Evolutionary conservation across 2,329 filamentous ascomycete species (phyloP), one percentile per base, ranked within the genome.

Genomic region (Aspergillus arachidicola): DNA sequence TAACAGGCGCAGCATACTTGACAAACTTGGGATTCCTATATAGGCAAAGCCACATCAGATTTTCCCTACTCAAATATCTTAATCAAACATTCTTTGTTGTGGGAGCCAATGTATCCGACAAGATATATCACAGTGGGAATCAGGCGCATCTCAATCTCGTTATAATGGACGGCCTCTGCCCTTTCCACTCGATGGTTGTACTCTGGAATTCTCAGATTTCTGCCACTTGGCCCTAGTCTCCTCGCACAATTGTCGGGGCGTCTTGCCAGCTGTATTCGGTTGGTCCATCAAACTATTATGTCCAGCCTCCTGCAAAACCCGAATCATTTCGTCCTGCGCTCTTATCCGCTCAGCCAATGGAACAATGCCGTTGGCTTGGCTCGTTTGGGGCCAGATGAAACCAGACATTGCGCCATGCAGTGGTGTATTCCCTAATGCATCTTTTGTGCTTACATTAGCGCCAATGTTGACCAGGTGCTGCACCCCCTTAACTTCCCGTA

Each of bases 401-500:
- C 38, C 64, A 23, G 48, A 63, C 4, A 61, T 64, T 38, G 64
- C 69, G 63, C 64, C 62, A 64, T 73, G 70, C 21, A 72, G 55
- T 1, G 64, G 66, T 45, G 68, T 71, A 30, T 73, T 67, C n/a
- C 68, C 68, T 26, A 64, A 50, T 26, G 57, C 55, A 61, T 69
- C 66, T 50, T 34, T 60, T 19, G 61, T 56, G 16, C 51, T 38
- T 54, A 73, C 45, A 68, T 69, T 62, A 46, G 69, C 66, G 3
- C 67, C 66, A 23, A 41, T 53, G 43, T 45, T 57, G 58, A 72
- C 51, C 3, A 72, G 62, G 63, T 64, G 60, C 43, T 61, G 60
- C 21, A 55, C 68, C 23, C 64, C 64, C 21, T 70, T 54, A 46
- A 65, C 62, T 59, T 73, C 66, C 3, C 56, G 58, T 28, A 71